phyloP scores from a whole-genome alignment of 1,284 basidiomycete genomes.

The Sanghuangporus sanghuang region DNA sequence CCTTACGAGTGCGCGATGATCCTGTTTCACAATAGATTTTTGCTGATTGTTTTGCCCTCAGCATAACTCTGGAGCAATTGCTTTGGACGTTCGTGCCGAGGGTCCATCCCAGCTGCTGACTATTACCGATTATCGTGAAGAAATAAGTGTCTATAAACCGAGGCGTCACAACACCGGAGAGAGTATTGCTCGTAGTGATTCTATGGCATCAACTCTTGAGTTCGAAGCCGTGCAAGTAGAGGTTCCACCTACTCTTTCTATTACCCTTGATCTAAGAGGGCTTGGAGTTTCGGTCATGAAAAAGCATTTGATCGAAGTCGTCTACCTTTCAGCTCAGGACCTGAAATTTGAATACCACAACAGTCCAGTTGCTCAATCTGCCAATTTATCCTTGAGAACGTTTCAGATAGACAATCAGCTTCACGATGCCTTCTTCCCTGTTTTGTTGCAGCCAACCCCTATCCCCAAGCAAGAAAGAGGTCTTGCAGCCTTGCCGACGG shows the following conservation, averaged over 20 bases:
- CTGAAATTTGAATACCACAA: constrained; percentile 87
- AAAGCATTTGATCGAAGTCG: constrained; percentile 81
- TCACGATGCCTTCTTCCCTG: constrained; percentile 93
- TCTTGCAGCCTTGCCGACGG: constrained; percentile 83
- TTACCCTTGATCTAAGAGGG: constrained; percentile 82
- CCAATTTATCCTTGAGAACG: constrained; percentile 82
- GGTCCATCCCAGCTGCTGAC: constrained; percentile 83
- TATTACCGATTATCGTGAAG: constrained; percentile 85
- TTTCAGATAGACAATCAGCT: constrained; percentile 98
- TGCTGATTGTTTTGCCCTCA: constrained; percentile 21
- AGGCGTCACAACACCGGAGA: constrained; percentile 47
- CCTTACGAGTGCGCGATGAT: constrained; percentile 78
- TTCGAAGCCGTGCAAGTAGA: constrained; percentile 90
- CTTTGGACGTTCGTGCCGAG: constrained; percentile 92
- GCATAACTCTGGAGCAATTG: constrained; percentile 59
- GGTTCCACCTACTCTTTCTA: constrained; percentile 60
- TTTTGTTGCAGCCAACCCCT: constrained; percentile 93
- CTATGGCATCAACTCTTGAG: constrained; percentile 62
- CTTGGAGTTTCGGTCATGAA: constrained; percentile 94
- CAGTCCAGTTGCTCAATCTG: constrained; percentile 76
- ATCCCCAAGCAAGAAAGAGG: constrained; percentile 80
- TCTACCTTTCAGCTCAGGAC: constrained; percentile 81
- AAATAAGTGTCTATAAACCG: constrained; percentile 87
- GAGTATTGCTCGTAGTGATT: constrained; percentile 62
- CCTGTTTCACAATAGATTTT: not conserved